Evolutionary conservation across 371 early-diverging fungal species (phyloP).

Genomic region (Mortierella sp.): DNA sequence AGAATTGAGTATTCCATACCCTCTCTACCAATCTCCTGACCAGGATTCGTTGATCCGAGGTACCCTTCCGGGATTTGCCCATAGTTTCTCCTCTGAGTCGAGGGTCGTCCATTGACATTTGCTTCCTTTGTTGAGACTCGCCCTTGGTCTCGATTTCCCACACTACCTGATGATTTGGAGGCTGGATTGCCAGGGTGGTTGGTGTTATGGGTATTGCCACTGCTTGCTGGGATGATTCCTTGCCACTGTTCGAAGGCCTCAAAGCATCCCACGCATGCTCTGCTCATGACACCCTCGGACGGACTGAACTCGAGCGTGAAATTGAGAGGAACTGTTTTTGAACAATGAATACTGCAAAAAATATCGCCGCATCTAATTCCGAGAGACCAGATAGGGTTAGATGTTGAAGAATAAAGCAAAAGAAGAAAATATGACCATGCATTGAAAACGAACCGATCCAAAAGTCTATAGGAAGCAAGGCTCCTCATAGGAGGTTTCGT

Average conservation of each 20-base stretch:
- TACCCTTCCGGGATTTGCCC: slow-evolving; percentile 36
- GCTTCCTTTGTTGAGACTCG: background rate
- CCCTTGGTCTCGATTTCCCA: background rate
- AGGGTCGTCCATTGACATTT: background rate
- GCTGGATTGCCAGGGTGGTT: background rate
- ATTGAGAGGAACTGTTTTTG: slow-evolving; percentile 38
- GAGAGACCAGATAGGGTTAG: background rate
- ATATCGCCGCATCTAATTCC: slow-evolving; percentile 43
- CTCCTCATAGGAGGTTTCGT: background rate
- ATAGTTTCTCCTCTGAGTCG: slow-evolving; percentile 15
- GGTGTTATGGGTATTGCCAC: background rate
- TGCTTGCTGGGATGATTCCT: slow-evolving; percentile 11
- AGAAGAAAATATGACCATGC: background rate
- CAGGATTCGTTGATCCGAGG: slow-evolving; percentile 18
- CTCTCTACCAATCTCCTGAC: slow-evolving; percentile 31
- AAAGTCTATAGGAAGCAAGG: background rate
- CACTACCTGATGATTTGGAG: background rate
- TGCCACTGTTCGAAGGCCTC: slow-evolving; percentile 47
- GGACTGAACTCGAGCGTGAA: slow-evolving; percentile 36
- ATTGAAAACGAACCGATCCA: background rate
- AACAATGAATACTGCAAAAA: slow-evolving; percentile 46
- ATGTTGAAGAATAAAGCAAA: background rate
- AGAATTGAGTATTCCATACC: slow-evolving; percentile 18
- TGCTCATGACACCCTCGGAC: slow-evolving; percentile 24
- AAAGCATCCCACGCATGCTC: slow-evolving; percentile 41